Percentiles rank a stretch among this genome's conserved stretches.
Conservation (phyloP, 805 yeast genomes). For the Osmozyma mogii region DNA sequence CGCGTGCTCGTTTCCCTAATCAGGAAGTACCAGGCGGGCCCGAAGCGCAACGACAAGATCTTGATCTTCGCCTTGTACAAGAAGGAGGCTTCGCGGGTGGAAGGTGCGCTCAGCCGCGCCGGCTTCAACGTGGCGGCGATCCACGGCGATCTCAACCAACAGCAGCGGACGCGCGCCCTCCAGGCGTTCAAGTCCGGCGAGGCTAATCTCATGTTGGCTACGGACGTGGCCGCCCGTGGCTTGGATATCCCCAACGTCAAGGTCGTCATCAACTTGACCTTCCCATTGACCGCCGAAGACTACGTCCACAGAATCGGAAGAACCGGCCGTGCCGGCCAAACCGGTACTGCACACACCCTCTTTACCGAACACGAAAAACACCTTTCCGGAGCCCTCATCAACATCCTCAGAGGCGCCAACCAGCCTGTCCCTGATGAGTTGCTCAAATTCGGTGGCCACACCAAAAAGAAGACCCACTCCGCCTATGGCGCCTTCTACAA, state of each 20-base stretch:
- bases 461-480: conserved; percentile 94
- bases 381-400: neutral
- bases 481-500: conserved; percentile 98
- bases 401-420: neutral
- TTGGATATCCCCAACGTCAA: conserved; percentile 1
- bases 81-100: conserved; percentile 1
- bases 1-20: neutral
- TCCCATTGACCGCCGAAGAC: conserved; percentile 1
- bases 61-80: conserved; percentile 82
- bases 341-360: neutral
- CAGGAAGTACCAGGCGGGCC: conserved; percentile 30
- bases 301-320: conserved; percentile 1
- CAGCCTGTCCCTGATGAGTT: conserved; percentile 1
- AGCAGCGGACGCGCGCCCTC: neutral
- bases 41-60: conserved; percentile 66
- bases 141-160: neutral
- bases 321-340: conserved; percentile 1
- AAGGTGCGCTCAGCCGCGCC: neutral
- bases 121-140: conserved; percentile 1
- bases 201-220: neutral
- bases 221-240: conserved; percentile 1
- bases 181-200: neutral
- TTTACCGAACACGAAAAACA: conserved; percentile 1
- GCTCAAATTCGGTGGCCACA: conserved; percentile 77
- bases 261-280: conserved; percentile 1